Percentiles rank a stretch among this genome's conserved stretches.
Conservation (phyloP, 352 stramenopile genomes). For the Aphanomyces euteiches region DNA sequence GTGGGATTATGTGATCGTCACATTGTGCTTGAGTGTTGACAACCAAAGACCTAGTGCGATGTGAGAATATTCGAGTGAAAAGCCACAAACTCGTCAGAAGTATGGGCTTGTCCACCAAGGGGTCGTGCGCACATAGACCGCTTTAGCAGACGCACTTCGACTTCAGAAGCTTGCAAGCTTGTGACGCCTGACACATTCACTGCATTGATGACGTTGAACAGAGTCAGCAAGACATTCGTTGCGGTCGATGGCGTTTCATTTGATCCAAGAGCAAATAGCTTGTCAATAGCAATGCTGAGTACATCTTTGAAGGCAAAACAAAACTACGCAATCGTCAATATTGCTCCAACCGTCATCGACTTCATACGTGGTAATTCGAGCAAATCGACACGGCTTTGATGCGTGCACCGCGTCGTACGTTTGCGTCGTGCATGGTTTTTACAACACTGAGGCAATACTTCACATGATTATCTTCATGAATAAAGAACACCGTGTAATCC, state of each 20-base stretch:
- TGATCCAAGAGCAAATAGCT: slow-evolving; percentile 39
- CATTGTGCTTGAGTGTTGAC: slow-evolving; percentile 54
- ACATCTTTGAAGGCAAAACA: slow-evolving; percentile 74
- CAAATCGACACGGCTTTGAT: slow-evolving; percentile 82
- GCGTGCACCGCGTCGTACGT: slow-evolving; percentile 62
- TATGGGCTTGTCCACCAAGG: slow-evolving; percentile 3
- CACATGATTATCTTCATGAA: slow-evolving; percentile 57
- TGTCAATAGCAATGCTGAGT: slow-evolving; percentile 64
- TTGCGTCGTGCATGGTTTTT: slow-evolving; percentile 72
- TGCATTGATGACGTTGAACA: slow-evolving; percentile 69
- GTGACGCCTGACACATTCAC: slow-evolving; percentile 54
- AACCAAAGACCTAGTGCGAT: slow-evolving; percentile 44
- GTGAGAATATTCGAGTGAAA: background rate
- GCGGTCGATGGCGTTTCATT: slow-evolving; percentile 27
- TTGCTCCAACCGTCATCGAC: background rate
- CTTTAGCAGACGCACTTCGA: slow-evolving; percentile 74
- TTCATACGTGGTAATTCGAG: slow-evolving; percentile 65
- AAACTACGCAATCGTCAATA: slow-evolving; percentile 35
- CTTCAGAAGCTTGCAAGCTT: slow-evolving; percentile 54
- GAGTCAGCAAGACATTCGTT: slow-evolving; percentile 51
- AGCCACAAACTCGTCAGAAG: slow-evolving; percentile 19
- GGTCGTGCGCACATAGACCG: slow-evolving; percentile 45
- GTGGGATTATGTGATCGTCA: slow-evolving; percentile 55
- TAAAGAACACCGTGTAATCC: slow-evolving; percentile 86
- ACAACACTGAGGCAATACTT: slow-evolving; percentile 86